Evolutionary conservation across 257 asterid species (phyloP), one percentile per base, ranked within the genome.

Genomic region (Solanum okadae): DNA sequence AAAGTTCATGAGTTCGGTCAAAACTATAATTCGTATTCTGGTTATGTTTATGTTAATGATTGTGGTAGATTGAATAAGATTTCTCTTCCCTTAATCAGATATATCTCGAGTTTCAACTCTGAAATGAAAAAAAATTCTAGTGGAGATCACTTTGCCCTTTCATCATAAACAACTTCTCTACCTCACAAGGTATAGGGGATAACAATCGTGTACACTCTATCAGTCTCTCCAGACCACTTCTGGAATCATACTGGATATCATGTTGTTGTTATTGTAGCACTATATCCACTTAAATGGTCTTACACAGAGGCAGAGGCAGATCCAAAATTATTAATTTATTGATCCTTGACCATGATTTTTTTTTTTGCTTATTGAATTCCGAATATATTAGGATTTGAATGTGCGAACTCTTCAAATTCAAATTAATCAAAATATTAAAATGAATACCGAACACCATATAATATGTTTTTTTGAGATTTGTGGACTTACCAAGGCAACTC

Each of bases 401-500:
- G 1, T 49, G 25, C 4, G 25, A 59, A 59, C 67, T 59, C 25
- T 59, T 20, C 2, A 61, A 61, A 3, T 61, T 61, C 27, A 14
- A 2, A 1, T 73, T 35, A 73, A 2, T 22, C 3, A 2, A 0
- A 8, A 4, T 37, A 72, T 10, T 13, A 75, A 37, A 35, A 35
- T 25, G 8, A 0, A 22, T 35, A 75, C 0, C 31, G 1, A 75
- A 35, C 10, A 35, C 1, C 2, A 73, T 0, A 34, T 5, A 63
- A 18, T 0, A 8, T 59, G 1, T 2, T 63, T 67, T 14, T 63
- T 63, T 0, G 1, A 10, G 2, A 63, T 2, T 27, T 34, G 16
- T 35, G 49, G 49, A 22, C 35, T 22, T 87, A 91, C 93, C 91
- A 90, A 34, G 34, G 35, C 22, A 34, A 90, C 89, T 20, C 90